Evolutionary conservation across 768 basidiomycete genomes (phyloP).

Genomic region (Pleurotus tuoliensis): DNA sequence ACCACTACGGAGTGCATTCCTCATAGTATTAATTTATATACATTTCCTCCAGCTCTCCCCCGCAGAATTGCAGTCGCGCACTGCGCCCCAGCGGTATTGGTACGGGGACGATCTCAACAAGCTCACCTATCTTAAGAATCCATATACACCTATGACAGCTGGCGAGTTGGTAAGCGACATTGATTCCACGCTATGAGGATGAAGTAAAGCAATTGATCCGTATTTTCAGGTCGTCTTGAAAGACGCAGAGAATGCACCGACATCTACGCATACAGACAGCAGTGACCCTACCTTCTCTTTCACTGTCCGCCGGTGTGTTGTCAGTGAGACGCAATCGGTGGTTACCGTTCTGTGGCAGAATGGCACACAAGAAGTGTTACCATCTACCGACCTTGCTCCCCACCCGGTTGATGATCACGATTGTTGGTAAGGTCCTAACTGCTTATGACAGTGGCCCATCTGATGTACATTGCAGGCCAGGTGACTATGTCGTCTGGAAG

Average conservation of each 20-base stretch:
- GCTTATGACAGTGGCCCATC: too few species aligned
- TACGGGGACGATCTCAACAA: conserved; percentile 56
- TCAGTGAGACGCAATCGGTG: conserved; percentile 67
- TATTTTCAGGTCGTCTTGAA: conserved; percentile 50
- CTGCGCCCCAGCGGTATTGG: conserved; percentile 78
- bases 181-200: background rate
- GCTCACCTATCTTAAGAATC: conserved; percentile 57
- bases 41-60: conserved; percentile 50
- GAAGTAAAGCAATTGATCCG: too few species aligned
- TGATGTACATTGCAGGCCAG: conserved; percentile 58
- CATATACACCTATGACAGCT: conserved; percentile 64
- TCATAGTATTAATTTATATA: background rate
- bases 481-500: conserved; percentile 85
- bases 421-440: conserved; percentile 57
- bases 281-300: conserved; percentile 42
- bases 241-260: conserved; percentile 39
- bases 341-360: conserved; percentile 86
- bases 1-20: too few species aligned
- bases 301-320: conserved; percentile 53
- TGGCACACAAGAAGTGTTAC: conserved; percentile 60
- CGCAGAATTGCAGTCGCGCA: conserved; percentile 47
- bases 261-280: conserved; percentile 59
- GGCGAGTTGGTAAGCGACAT: conserved; percentile 42
- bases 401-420: conserved; percentile 90
- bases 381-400: conserved; percentile 67